Evolutionary conservation across 139 green algal genomes (phyloP).

Genomic region (Diplosphaera chodatii): DNA sequence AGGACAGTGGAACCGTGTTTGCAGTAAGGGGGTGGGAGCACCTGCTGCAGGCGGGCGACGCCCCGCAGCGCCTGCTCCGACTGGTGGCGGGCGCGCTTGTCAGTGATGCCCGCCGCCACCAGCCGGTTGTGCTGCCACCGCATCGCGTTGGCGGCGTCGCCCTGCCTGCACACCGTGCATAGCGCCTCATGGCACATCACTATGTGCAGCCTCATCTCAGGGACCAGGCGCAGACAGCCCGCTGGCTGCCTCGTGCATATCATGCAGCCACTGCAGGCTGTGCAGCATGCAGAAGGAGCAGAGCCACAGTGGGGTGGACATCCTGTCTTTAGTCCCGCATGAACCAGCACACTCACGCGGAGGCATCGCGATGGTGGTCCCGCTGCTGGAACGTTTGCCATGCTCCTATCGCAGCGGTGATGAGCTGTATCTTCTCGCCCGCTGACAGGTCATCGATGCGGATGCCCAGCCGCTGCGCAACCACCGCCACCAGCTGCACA

Average conservation of each 20-base stretch:
- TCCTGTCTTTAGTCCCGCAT: background rate
- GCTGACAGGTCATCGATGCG: conserved; percentile 4
- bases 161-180: conserved; percentile 16
- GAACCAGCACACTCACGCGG: background rate
- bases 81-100: background rate
- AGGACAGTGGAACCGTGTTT: background rate
- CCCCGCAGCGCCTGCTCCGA: too few relatives aligned
- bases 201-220: too few relatives aligned
- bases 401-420: conserved; percentile 15
- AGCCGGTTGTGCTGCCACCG: conserved; percentile 3
- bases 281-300: too few relatives aligned
- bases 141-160: conserved; percentile 18
- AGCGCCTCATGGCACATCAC: too few relatives aligned
- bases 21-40: background rate
- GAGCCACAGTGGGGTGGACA: too few relatives aligned
- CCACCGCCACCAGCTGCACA: conserved; percentile 8
- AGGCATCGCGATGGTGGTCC: conserved; percentile 2
- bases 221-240: too few relatives aligned
- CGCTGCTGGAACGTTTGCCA: conserved; percentile 25
- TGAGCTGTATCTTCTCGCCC: conserved; percentile 22
- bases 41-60: background rate
- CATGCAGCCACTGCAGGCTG: too few relatives aligned
- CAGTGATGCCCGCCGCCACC: background rate
- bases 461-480: conserved; percentile 9
- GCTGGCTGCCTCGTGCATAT: too few relatives aligned